Percentiles rank a stretch among this genome's conserved stretches.
phyloP scores from a whole-genome alignment of 2,329 filamentous ascomycete genomes.

The Gliomastix tumulicola region DNA sequence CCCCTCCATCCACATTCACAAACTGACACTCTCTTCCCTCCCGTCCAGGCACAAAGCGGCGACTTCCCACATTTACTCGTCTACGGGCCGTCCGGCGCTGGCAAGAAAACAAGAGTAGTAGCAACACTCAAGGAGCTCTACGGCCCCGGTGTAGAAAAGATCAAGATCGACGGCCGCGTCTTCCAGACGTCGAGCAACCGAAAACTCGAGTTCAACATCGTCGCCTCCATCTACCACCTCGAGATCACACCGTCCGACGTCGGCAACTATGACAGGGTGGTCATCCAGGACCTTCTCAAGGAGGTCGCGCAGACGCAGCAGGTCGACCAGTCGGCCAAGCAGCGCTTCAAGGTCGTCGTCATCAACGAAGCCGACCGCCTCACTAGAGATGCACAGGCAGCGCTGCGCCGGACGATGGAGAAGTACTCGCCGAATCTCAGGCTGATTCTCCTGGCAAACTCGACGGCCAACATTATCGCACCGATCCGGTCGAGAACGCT shows the following conservation, averaged over 20 bases:
- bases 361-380: conserved; percentile 98
- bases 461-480: conserved; percentile 97
- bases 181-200: conserved; percentile 95
- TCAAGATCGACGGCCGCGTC: conserved; percentile 96
- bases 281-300: conserved; percentile 91
- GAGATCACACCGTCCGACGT: conserved; percentile 98
- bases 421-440: conserved; percentile 96
- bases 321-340: conserved; percentile 85
- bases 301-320: conserved; percentile 98
- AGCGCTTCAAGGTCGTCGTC: conserved; percentile 96
- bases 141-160: conserved; percentile 96
- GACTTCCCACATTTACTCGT: conserved; percentile 97
- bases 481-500: conserved; percentile 90
- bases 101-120: conserved; percentile 96
- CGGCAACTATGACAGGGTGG: conserved; percentile 91
- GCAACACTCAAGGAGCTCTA: conserved; percentile 93
- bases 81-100: conserved; percentile 92
- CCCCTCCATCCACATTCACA: conserved; percentile 5
- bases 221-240: conserved; percentile 93
- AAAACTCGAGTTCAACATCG: conserved; percentile 99
- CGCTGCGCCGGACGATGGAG: conserved; percentile 93
- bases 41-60: conserved; percentile 75
- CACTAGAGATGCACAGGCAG: conserved; percentile 89
- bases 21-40: not conserved
- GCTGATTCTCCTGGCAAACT: conserved; percentile 88